Percentiles rank a stretch among this genome's conserved stretches.
These are phyloP conservation scores for Huiozyma naganishii DNA, from an alignment of 805 yeast species.

Conservation along the genomic window DNA sequence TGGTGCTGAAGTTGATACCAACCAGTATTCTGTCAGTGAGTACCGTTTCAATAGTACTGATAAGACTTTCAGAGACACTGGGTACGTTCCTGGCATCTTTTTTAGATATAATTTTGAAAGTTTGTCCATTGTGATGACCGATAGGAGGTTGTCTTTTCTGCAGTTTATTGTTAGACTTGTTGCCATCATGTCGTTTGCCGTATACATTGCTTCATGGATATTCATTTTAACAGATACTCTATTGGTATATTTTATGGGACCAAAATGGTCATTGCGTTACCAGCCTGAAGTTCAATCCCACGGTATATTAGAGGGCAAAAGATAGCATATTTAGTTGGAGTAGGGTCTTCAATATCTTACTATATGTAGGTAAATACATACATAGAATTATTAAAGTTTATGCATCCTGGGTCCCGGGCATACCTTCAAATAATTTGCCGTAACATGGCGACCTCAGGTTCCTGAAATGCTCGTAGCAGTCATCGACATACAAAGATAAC, in stretches of 20 bases:
- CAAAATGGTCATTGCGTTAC: constrained; percentile 34
- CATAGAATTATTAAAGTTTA: background rate
- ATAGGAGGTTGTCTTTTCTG: constrained; percentile 62
- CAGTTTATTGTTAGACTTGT: constrained; percentile 70
- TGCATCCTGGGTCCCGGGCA: constrained; percentile 26
- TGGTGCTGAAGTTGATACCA: constrained; percentile 67
- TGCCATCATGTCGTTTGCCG: constrained; percentile 74
- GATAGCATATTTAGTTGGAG: background rate
- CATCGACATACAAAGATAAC: constrained; percentile 25
- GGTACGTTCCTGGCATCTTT: constrained; percentile 61
- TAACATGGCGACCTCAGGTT: constrained; percentile 35
- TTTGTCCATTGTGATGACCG: constrained; percentile 56
- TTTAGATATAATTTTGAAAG: constrained; percentile 87
- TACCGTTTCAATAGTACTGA: constrained; percentile 27
- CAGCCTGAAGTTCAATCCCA: constrained; percentile 19
- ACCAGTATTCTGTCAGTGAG: constrained; percentile 71
- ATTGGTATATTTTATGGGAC: constrained; percentile 46
- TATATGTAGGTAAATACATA: background rate
- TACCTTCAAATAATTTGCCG: constrained; percentile 43
- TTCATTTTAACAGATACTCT: constrained; percentile 47
- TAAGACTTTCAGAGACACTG: constrained; percentile 2
- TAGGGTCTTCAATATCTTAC: background rate
- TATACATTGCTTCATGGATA: constrained; percentile 57
- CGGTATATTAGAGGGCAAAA: constrained; percentile 15
- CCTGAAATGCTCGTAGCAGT: constrained; percentile 45